phyloP scores from a whole-genome alignment of 2,329 filamentous ascomycete species.

The Fusarium musae region DNA sequence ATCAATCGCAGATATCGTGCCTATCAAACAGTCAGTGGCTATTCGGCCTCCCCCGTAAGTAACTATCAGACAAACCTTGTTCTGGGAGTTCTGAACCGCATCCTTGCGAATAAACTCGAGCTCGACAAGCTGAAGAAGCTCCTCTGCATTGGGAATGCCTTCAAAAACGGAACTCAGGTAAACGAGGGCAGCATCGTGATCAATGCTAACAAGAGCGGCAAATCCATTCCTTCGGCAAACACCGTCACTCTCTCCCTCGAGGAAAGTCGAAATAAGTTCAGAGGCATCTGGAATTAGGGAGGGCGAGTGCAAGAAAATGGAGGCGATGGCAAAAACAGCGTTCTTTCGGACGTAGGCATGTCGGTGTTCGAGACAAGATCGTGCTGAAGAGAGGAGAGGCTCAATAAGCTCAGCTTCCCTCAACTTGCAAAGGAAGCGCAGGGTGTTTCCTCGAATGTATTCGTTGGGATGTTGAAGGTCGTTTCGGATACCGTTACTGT shows the following conservation, averaged over 20 bases:
- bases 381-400: slow-evolving; percentile 90
- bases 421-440: slow-evolving; percentile 96
- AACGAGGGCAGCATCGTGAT: slow-evolving; percentile 89
- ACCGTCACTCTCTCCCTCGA: slow-evolving; percentile 89
- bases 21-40: slow-evolving; percentile 55
- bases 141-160: slow-evolving; percentile 92
- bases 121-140: slow-evolving; percentile 91
- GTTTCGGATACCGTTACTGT: slow-evolving; percentile 95
- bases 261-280: slow-evolving; percentile 89
- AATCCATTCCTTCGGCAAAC: slow-evolving; percentile 99
- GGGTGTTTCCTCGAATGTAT: slow-evolving; percentile 97
- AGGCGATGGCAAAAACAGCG: slow-evolving; percentile 92
- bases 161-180: slow-evolving; percentile 93
- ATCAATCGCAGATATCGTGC: slow-evolving; percentile 93
- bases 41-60: neutral
- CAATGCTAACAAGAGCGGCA: slow-evolving; percentile 88
- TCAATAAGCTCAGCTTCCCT: slow-evolving; percentile 96
- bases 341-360: slow-evolving; percentile 99
- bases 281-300: slow-evolving; percentile 94
- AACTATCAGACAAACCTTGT: slow-evolving; percentile 74
- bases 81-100: slow-evolving; percentile 91
- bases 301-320: slow-evolving; percentile 91
- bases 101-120: slow-evolving; percentile 98
- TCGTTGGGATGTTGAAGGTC: slow-evolving; percentile 98
- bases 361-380: slow-evolving; percentile 92